These are phyloP conservation scores for Diaporthe humulicola DNA, from an alignment of 2,329 filamentous ascomycete genomes.

Conservation along the genomic window DNA sequence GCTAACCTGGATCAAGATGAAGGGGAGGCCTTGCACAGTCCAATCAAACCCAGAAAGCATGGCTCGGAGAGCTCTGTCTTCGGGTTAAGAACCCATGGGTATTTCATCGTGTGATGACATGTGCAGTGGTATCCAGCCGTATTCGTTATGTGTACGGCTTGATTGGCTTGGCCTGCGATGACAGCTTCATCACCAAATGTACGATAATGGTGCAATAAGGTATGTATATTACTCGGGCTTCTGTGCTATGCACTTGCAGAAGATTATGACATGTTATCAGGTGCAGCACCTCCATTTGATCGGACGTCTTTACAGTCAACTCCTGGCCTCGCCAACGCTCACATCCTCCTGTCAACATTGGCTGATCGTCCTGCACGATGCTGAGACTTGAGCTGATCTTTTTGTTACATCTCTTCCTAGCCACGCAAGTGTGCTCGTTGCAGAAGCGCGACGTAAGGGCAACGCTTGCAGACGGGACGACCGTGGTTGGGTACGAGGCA, in stretches of 20 bases:
- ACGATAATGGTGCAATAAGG: too few relatives aligned
- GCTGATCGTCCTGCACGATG: background rate
- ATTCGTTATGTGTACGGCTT: background rate
- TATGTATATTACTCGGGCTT: background rate
- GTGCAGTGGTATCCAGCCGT: background rate
- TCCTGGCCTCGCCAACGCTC: background rate
- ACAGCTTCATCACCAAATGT: background rate
- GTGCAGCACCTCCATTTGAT: background rate
- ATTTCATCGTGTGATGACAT: background rate
- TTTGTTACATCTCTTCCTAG: background rate
- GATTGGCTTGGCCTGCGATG: background rate
- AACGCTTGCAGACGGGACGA: constrained; percentile 26
- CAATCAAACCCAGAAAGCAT: background rate
- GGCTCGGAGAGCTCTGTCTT: background rate
- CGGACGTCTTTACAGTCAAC: background rate
- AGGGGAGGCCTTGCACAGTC: background rate
- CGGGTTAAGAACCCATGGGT: background rate
- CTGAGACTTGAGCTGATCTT: background rate
- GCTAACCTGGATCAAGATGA: background rate
- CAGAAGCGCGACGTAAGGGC: constrained; percentile 28
- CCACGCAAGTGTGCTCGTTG: constrained; percentile 2
- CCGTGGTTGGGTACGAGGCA: constrained; percentile 24
- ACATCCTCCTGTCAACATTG: background rate
- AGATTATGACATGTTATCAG: background rate
- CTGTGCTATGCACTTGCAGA: background rate